phyloP scores from a whole-genome alignment of 768 basidiomycete species.

The Cystofilobasidium capitatum region DNA sequence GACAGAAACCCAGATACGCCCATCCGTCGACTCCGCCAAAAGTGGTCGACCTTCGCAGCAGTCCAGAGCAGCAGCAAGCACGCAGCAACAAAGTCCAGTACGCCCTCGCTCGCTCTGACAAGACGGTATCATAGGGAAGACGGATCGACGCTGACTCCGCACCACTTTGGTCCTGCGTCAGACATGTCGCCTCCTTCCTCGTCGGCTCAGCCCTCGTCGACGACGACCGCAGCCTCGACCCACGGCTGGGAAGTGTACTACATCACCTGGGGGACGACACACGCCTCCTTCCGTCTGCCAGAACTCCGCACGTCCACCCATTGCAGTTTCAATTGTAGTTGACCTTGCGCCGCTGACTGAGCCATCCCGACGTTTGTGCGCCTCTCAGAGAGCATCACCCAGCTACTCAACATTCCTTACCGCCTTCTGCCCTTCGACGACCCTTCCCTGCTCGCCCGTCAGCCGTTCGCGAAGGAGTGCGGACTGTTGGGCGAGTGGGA shows the following conservation, averaged over 20 bases:
- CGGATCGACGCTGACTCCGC: too few relatives aligned
- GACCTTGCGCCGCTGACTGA: not conserved
- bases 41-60: too few relatives aligned
- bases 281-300: constrained; percentile 16
- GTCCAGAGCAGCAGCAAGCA: too few relatives aligned
- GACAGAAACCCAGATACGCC: too few relatives aligned
- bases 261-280: constrained; percentile 21
- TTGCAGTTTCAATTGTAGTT: not conserved
- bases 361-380: not conserved
- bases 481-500: constrained; percentile 27
- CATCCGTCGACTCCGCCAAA: too few relatives aligned
- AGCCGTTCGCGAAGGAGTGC: constrained; percentile 20
- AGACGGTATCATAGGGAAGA: too few relatives aligned
- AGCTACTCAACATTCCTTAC: constrained; percentile 14
- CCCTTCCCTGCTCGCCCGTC: constrained; percentile 3
- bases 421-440: constrained; percentile 14
- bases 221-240: not conserved
- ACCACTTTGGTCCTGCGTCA: too few relatives aligned
- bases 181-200: not conserved
- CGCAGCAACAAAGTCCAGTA: too few relatives aligned
- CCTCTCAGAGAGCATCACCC: constrained; percentile 11
- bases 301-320: constrained; percentile 7
- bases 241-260: constrained; percentile 5
- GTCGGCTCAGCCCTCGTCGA: not conserved
- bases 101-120: too few relatives aligned